Conservation (phyloP, 2,329 filamentous ascomycete genomes). For the Hypocrella siamensis region DNA sequence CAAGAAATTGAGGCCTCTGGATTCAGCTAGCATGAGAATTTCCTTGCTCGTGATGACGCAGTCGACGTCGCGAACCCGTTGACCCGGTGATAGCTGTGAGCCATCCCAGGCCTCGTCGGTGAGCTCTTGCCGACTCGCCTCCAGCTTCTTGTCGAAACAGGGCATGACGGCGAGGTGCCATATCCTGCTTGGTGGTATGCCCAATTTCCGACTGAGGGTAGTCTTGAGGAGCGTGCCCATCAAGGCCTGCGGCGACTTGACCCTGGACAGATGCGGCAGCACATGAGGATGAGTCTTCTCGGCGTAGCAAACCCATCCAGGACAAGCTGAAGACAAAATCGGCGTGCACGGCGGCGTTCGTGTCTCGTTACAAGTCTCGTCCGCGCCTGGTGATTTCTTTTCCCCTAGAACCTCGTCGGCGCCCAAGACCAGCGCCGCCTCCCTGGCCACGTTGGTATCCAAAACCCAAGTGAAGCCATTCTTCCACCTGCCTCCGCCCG, state of each 20-base stretch:
- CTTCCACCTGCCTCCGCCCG: conserved; percentile 51
- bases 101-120: conserved; percentile 62
- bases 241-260: conserved; percentile 90
- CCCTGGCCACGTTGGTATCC: conserved; percentile 72
- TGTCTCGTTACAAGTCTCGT: not conserved
- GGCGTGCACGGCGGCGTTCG: conserved; percentile 26
- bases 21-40: conserved; percentile 74
- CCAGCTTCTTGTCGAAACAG: conserved; percentile 97
- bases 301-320: conserved; percentile 97
- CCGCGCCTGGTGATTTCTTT: conserved; percentile 1
- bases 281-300: conserved; percentile 96
- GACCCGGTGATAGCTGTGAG: conserved; percentile 27
- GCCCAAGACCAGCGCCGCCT: conserved; percentile 68
- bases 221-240: conserved; percentile 85
- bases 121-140: conserved; percentile 84
- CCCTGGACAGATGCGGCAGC: conserved; percentile 72
- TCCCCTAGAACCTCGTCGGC: conserved; percentile 49
- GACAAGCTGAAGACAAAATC: conserved; percentile 77
- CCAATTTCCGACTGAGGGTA: conserved; percentile 55
- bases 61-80: conserved; percentile 73
- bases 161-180: conserved; percentile 97
- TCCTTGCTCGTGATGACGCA: conserved; percentile 97
- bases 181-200: conserved; percentile 61
- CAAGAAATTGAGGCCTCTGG: conserved; percentile 64
- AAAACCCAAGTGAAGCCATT: conserved; percentile 81